Conservation (phyloP, 352 stramenopile genomes). For the Globisporangium cederbergense region DNA sequence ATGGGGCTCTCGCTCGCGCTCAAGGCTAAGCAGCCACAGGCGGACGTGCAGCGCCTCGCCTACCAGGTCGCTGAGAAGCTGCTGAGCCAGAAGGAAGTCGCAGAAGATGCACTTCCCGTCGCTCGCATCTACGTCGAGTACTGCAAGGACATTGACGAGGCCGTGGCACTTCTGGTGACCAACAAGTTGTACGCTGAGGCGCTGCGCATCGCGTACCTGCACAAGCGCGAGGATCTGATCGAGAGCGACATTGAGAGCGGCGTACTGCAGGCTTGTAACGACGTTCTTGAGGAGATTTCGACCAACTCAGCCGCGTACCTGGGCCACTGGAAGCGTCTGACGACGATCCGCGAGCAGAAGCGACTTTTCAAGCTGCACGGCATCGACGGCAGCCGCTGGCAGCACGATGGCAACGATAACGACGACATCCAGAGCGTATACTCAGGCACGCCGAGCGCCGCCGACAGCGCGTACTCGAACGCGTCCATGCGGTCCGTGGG, state of each 20-base stretch:
- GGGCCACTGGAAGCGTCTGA: conserved; percentile 56
- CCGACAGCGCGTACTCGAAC: conserved; percentile 58
- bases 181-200: conserved; percentile 60
- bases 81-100: conserved; percentile 31
- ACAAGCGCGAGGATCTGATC: conserved; percentile 55
- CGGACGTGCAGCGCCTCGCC: conserved; percentile 36
- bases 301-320: conserved; percentile 40
- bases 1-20: conserved; percentile 52
- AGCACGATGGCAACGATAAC: conserved; percentile 26
- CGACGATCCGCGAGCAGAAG: conserved; percentile 71
- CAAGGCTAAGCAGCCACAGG: conserved; percentile 21
- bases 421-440: conserved; percentile 40
- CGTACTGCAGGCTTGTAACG: conserved; percentile 39
- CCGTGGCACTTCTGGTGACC: conserved; percentile 54
- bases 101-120: conserved; percentile 29
- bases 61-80: conserved; percentile 54
- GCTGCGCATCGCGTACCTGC: conserved; percentile 52
- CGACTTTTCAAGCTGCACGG: conserved; percentile 74
- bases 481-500: conserved; percentile 65
- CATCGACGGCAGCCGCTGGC: conserved; percentile 64
- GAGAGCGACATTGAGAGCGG: conserved; percentile 71
- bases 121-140: conserved; percentile 74
- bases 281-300: conserved; percentile 48
- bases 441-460: conserved; percentile 43
- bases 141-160: conserved; percentile 67